Evolutionary conservation across 768 basidiomycete genomes (phyloP).

Genomic region (Tubosaeta sp.): DNA sequence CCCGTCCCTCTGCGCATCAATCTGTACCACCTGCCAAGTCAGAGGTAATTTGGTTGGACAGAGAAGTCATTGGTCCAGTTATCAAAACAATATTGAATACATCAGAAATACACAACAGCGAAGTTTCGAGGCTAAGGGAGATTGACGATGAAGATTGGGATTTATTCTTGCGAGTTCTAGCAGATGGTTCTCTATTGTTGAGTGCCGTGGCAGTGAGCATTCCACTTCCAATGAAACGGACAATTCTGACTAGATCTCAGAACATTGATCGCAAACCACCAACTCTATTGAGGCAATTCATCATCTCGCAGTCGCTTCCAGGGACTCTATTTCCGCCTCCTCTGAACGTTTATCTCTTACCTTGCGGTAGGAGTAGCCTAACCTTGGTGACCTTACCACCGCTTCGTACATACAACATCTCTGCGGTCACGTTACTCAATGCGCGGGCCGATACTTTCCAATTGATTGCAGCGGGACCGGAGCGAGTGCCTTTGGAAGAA

Average conservation of each 20-base stretch:
- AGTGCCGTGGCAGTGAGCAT: slow-evolving; percentile 66
- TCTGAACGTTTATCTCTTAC: slow-evolving; percentile 49
- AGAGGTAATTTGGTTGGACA: slow-evolving; percentile 66
- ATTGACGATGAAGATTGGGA: slow-evolving; percentile 74
- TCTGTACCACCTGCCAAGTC: slow-evolving; percentile 34
- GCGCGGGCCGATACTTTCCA: slow-evolving; percentile 50
- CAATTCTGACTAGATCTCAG: slow-evolving; percentile 36
- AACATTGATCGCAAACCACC: slow-evolving; percentile 89
- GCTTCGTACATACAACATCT: slow-evolving; percentile 56
- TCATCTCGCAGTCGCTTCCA: slow-evolving; percentile 60
- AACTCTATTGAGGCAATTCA: slow-evolving; percentile 72
- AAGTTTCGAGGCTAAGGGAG: slow-evolving; percentile 48
- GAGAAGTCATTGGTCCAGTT: slow-evolving; percentile 49
- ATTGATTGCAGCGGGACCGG: slow-evolving; percentile 38
- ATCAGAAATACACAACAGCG: not conserved
- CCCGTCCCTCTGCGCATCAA: slow-evolving; percentile 35
- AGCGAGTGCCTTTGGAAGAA: slow-evolving; percentile 43
- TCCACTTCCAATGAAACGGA: not conserved
- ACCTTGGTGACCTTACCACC: slow-evolving; percentile 68
- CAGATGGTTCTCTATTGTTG: slow-evolving; percentile 70
- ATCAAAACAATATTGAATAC: slow-evolving; percentile 43
- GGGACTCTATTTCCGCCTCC: slow-evolving; percentile 46
- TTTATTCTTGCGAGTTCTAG: slow-evolving; percentile 67
- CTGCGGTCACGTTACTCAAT: slow-evolving; percentile 59
- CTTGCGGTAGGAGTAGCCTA: slow-evolving; percentile 41